These are phyloP conservation scores for Kentomonas sorsogonicus DNA, from an alignment of 208 protist species.

Conservation along the genomic window DNA sequence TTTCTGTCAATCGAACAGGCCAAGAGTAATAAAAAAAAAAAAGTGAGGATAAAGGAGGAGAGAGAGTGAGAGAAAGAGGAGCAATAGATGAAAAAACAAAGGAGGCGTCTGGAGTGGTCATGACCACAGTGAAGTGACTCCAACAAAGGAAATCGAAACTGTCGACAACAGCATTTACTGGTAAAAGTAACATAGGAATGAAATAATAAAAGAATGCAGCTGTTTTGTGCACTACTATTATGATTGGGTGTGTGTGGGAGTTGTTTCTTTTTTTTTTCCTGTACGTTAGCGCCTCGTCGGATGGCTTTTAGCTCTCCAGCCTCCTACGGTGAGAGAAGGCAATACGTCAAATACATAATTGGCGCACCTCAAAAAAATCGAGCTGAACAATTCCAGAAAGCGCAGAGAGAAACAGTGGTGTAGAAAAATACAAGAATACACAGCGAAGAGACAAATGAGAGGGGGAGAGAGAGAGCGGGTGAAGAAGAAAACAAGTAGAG, in stretches of 20 bases:
- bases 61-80: slow-evolving; percentile 1
- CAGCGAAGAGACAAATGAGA: too few relatives aligned
- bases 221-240: slow-evolving; percentile 34
- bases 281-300: neutral
- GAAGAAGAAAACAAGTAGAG: too few relatives aligned
- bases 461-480: neutral
- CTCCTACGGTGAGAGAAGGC: neutral
- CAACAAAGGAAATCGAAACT: neutral
- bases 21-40: neutral
- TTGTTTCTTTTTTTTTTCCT: slow-evolving; percentile 9
- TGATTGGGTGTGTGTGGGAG: neutral
- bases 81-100: neutral
- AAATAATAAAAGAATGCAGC: slow-evolving; percentile 5
- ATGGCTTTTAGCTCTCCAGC: neutral
- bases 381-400: too few relatives aligned
- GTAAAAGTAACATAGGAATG: neutral
- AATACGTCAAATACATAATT: neutral
- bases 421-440: slow-evolving; percentile 4
- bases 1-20: too few relatives aligned
- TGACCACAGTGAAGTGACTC: neutral
- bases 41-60: neutral
- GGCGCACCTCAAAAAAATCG: too few relatives aligned
- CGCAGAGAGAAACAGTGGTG: neutral
- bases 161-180: neutral
- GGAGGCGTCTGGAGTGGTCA: neutral